A percentile compares a stretch with the other conserved stretches of the same genome.
phyloP scores from a whole-genome alignment of 2,329 filamentous ascomycete genomes.

The Sporothrix inflata region DNA sequence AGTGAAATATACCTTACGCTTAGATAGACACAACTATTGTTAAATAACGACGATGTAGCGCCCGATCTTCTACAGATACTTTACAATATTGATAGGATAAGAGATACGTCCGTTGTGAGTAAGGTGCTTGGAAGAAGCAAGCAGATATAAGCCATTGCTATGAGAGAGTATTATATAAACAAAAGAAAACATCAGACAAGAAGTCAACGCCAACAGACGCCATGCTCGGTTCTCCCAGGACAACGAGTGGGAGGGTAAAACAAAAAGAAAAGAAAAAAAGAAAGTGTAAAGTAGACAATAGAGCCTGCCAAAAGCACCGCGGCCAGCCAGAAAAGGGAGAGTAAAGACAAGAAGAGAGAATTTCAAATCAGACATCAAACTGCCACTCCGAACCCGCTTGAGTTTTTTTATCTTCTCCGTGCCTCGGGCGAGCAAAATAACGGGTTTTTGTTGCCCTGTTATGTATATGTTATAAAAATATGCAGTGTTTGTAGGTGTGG shows the following conservation, averaged over 20 bases:
- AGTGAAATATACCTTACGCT: background rate
- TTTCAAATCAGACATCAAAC: background rate
- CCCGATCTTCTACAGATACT: background rate
- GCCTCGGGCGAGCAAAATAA: background rate
- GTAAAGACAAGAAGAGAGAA: background rate
- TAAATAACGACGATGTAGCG: background rate
- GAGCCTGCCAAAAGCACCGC: background rate
- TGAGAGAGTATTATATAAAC: constrained; percentile 7
- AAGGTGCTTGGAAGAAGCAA: background rate
- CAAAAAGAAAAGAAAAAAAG: background rate
- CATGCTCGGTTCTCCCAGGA: background rate
- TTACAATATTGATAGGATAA: background rate
- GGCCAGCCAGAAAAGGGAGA: background rate
- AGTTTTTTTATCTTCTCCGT: background rate
- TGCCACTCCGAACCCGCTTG: background rate
- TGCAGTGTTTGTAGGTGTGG: background rate
- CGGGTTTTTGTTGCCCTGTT: background rate
- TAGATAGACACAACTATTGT: background rate
- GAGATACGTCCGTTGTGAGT: too few species aligned
- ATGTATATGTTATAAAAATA: background rate
- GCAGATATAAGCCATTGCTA: constrained; percentile 4
- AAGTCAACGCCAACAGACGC: constrained; percentile 15
- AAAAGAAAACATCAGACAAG: background rate
- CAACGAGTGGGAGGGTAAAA: background rate
- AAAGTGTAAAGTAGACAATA: background rate